Evolutionary conservation across 1,284 basidiomycete species (phyloP).

Genomic region (Austropuccinia psidii): DNA sequence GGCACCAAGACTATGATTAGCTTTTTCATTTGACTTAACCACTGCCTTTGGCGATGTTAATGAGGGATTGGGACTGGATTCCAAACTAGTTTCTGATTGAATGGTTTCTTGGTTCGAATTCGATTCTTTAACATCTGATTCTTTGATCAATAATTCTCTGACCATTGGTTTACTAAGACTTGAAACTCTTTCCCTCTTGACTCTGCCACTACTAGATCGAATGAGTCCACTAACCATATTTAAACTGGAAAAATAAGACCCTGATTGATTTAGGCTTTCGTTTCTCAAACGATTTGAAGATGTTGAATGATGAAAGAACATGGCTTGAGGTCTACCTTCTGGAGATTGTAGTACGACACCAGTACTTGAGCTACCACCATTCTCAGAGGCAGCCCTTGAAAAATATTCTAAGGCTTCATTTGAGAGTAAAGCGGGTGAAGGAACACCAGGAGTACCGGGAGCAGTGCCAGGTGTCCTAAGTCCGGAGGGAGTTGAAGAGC

Average conservation of each 20-base stretch:
- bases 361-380: conserved; percentile 25
- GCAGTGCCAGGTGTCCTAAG: conserved; percentile 32
- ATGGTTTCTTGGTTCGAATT: too few relatives aligned
- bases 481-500: conserved; percentile 17
- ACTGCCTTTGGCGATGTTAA: too few relatives aligned
- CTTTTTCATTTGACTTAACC: too few relatives aligned
- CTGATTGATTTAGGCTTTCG: background rate
- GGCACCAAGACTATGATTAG: background rate
- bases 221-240: background rate
- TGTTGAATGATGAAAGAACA: conserved; percentile 34
- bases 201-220: background rate
- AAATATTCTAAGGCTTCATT: conserved; percentile 36
- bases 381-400: conserved; percentile 30
- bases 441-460: conserved; percentile 28
- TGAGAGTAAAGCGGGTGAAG: conserved; percentile 26
- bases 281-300: conserved; percentile 19
- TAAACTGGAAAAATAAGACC: background rate
- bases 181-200: background rate
- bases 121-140: too few relatives aligned
- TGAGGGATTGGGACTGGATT: too few relatives aligned
- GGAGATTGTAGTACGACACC: conserved; percentile 30
- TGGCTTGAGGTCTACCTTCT: conserved; percentile 32
- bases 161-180: conserved; percentile 16
- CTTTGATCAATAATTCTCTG: background rate
- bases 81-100: too few relatives aligned